Evolutionary conservation across 495 filamentous ascomycete genomes (phyloP), one percentile per base, ranked within the genome.

Genomic region (Aspergillus conjunctus): DNA sequence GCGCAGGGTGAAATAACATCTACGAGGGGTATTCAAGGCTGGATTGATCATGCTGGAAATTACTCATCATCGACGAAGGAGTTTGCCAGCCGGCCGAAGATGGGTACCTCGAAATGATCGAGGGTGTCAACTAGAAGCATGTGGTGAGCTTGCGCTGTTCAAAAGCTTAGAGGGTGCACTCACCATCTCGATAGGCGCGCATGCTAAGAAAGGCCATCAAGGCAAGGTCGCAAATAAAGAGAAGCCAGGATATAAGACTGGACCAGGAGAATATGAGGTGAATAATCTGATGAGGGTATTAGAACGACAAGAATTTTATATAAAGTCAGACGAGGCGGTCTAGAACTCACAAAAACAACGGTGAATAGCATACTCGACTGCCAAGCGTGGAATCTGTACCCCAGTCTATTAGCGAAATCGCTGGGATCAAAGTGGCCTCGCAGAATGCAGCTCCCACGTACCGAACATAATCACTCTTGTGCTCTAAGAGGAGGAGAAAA

Each of bases 391-490:
- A 97, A 97, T 65, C 92, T 95, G 66, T 22, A 31, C 18, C 37
- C 11, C 15, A 33, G 17, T 46, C 43, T 30, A 48, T 70, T 17
- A 71, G 60, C 18, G 37, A 26, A 54, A 8, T 4, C 50, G 15
- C 3, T 9, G 5, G 12, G 51, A 20, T 39, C 14, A 5, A 7
- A 17, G 48, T 15, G 8, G 17, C 7, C 48, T 26, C 14, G 34
- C 32, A 31, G 9, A 49, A 32, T 18, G 0, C 11, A 54, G 15
- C 37, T 22, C 1, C 41, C 4, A 84, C 86, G 50, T 72, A 96
- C 91, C 94, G 80, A 39, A 98, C 94, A 71, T 96, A 98, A 75
- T 98, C 94, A 66, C 92, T 97, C 82, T 94, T 93, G 66, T 91
- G 84, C 81, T 98, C 94, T 59, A 92, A 63, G 63, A 98, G 81